Conservation (phyloP, 345 rosid genomes). For the Anacardium occidentale region DNA sequence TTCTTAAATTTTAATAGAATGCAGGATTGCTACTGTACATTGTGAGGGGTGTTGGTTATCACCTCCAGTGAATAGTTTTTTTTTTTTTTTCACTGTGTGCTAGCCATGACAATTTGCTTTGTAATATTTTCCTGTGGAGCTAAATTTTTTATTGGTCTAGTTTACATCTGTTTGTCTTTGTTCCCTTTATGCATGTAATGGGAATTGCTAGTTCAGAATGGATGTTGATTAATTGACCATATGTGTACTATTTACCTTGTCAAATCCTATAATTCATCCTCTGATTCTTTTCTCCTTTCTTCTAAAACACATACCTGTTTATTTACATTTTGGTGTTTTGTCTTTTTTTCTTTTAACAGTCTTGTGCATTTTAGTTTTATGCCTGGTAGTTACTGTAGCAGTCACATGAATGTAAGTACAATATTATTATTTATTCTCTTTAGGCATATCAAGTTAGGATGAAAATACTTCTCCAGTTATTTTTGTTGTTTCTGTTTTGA, state of each 20-base stretch:
- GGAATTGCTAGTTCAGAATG: no score
- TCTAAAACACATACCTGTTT: not conserved
- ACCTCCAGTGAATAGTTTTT: not conserved
- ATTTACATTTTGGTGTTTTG: not conserved
- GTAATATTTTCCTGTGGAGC: not conserved
- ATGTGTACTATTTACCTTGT: not conserved
- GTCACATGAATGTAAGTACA: not conserved
- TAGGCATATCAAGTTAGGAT: not conserved
- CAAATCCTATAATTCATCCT: not conserved
- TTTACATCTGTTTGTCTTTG: not conserved
- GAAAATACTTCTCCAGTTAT: not conserved
- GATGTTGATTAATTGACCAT: not conserved
- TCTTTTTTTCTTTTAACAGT: not conserved
- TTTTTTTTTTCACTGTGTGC: not conserved
- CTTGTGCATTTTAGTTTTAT: not conserved
- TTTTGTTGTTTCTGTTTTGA: slow-evolving; percentile 1
- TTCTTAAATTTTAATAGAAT: not conserved
- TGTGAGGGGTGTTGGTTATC: not conserved
- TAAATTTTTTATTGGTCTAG: not conserved
- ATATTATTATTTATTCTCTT: not conserved
- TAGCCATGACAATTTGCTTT: not conserved
- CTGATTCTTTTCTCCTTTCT: not conserved
- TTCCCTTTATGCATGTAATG: not conserved
- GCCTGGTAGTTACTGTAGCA: not conserved
- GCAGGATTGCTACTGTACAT: not conserved